Evolutionary conservation across 2,329 filamentous ascomycete species (phyloP).

Genomic region (Pestalotiopsis sp.): DNA sequence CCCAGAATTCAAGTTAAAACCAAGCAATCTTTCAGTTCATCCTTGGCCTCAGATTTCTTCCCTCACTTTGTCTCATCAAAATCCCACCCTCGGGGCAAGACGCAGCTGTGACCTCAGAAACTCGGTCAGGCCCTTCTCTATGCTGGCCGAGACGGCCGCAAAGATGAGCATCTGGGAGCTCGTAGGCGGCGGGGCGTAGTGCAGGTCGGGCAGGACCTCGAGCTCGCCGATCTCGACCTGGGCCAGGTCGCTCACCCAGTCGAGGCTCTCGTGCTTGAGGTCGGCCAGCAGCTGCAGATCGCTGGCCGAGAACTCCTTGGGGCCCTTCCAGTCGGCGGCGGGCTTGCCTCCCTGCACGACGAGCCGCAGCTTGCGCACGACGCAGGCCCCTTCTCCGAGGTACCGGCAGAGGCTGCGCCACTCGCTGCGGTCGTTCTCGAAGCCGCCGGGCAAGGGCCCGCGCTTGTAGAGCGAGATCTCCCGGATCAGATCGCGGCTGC

Average conservation of each 20-base stretch:
- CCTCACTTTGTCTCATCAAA: background rate
- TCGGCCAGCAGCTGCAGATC: constrained; percentile 50
- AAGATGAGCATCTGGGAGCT: constrained; percentile 59
- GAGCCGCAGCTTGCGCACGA: constrained; percentile 48
- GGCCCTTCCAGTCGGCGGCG: constrained; percentile 48
- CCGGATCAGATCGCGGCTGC: constrained; percentile 48
- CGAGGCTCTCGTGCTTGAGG: constrained; percentile 51
- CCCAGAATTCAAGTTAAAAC: background rate
- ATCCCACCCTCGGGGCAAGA: constrained; percentile 11
- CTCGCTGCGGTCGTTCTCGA: constrained; percentile 57
- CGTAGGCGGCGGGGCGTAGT: constrained; percentile 54
- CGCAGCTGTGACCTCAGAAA: constrained; percentile 47
- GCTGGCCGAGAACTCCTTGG: constrained; percentile 44
- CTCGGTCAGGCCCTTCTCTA: constrained; percentile 57
- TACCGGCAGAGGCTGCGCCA: constrained; percentile 57
- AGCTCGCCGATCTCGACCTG: constrained; percentile 51
- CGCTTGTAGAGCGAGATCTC: constrained; percentile 58
- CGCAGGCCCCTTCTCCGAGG: constrained; percentile 36
- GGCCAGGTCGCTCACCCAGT: constrained; percentile 61
- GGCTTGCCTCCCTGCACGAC: constrained; percentile 58
- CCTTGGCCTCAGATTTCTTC: background rate
- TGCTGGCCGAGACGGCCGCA: constrained; percentile 61
- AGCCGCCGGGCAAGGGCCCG: constrained; percentile 48
- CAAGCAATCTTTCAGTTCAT: too few species aligned
- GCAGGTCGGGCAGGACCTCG: constrained; percentile 54